phyloP scores from a whole-genome alignment of 106 monocot genomes.

The Alisma plantagoaquatica region DNA sequence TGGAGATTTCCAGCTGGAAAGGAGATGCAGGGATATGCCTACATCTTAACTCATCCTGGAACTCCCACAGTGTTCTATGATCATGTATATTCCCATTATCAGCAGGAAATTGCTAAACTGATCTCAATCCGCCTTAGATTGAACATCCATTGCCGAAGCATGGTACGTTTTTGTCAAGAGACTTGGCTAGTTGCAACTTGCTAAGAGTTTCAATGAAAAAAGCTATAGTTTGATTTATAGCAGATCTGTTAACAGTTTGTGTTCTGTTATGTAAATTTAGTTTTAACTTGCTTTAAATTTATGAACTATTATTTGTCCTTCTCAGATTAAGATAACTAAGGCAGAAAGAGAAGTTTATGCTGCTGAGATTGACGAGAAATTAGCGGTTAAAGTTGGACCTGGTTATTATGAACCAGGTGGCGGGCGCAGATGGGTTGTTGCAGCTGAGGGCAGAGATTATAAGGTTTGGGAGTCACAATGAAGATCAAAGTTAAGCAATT shows the following conservation, averaged over 20 bases:
- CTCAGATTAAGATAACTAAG: constrained; percentile 77
- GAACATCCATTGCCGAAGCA: constrained; percentile 69
- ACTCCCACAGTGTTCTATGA: constrained; percentile 93
- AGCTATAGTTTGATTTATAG: no score
- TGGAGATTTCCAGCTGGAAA: constrained; percentile 93
- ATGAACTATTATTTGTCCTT: neutral
- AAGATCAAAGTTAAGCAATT: no score
- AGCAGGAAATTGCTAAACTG: constrained; percentile 52
- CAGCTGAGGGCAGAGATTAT: constrained; percentile 72
- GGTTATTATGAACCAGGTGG: constrained; percentile 53
- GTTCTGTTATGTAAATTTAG: no score
- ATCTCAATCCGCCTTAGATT: constrained; percentile 43
- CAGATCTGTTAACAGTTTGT: no score
- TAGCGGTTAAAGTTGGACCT: constrained; percentile 72
- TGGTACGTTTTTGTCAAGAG: constrained; percentile 52
- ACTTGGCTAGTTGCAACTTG: no score
- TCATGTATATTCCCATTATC: constrained; percentile 71
- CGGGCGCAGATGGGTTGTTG: constrained; percentile 37
- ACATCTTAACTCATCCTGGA: constrained; percentile 93
- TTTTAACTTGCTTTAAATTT: no score
- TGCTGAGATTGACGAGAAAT: constrained; percentile 67
- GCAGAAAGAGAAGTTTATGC: constrained; percentile 84
- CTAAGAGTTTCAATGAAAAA: no score
- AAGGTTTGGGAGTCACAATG: constrained; percentile 66
- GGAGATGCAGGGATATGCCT: constrained; percentile 97